These are phyloP conservation scores for Cochlearia excelsa DNA, from an alignment of 345 rosid species.

Conservation along the genomic window DNA sequence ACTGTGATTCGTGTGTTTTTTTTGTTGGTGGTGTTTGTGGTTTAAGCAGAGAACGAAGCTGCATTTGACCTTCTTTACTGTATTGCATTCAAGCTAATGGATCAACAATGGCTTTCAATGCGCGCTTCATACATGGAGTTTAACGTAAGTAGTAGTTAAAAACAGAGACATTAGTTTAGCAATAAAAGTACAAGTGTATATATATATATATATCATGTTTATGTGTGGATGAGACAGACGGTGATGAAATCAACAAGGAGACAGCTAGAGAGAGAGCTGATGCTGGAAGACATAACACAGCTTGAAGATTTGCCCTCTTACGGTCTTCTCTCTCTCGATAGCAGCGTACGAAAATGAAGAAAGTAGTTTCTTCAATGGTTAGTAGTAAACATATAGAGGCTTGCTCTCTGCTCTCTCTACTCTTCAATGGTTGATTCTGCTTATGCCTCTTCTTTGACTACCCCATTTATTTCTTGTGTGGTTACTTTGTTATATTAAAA, in stretches of 20 bases:
- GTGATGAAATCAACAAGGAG: constrained; percentile 86
- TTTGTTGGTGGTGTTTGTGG: constrained; percentile 16
- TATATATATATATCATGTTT: background rate
- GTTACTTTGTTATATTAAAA: too few relatives aligned
- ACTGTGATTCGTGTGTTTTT: background rate
- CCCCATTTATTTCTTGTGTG: too few relatives aligned
- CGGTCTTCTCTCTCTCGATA: constrained; percentile 55
- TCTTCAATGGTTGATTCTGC: too few relatives aligned
- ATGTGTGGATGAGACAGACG: constrained; percentile 39
- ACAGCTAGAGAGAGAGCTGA: constrained; percentile 89
- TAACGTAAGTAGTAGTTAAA: constrained; percentile 48
- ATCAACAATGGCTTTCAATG: constrained; percentile 91
- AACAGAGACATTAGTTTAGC: background rate
- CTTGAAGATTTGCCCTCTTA: constrained; percentile 85
- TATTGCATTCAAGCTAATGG: constrained; percentile 97
- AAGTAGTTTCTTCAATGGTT: too few relatives aligned
- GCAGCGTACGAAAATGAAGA: background rate
- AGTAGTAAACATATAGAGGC: too few relatives aligned
- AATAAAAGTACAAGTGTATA: too few relatives aligned
- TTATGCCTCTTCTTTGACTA: too few relatives aligned
- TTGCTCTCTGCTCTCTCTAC: too few relatives aligned
- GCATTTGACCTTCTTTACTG: constrained; percentile 96
- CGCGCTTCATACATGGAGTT: constrained; percentile 99
- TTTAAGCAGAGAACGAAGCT: constrained; percentile 65
- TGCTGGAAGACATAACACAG: constrained; percentile 63